These are phyloP conservation scores for Apiotrichum gracile DNA, from an alignment of 1,284 basidiomycete genomes.

Conservation along the genomic window DNA sequence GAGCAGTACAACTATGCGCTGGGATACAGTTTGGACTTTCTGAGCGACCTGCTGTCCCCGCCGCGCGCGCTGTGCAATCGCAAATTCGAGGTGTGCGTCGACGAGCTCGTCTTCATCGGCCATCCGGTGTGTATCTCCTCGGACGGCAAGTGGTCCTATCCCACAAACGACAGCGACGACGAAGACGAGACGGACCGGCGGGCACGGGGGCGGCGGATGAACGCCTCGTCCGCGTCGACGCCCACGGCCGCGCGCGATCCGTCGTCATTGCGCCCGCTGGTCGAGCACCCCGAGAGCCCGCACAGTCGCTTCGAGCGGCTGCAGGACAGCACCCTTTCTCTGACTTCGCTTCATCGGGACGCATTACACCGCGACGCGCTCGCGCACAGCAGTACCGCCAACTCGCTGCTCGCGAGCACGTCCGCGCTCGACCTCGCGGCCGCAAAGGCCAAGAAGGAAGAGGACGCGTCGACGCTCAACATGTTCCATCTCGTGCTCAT, in stretches of 20 bases:
- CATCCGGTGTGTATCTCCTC: slow-evolving; percentile 79
- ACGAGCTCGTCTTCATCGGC: slow-evolving; percentile 89
- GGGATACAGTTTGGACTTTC: slow-evolving; percentile 72
- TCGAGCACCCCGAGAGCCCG: slow-evolving; percentile 12
- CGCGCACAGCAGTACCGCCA: neutral
- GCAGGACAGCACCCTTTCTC: neutral
- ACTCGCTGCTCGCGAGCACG: neutral
- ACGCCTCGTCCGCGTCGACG: neutral
- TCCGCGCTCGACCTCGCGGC: neutral
- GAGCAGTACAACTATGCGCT: slow-evolving; percentile 49
- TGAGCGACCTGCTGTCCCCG: slow-evolving; percentile 76
- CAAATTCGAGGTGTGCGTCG: slow-evolving; percentile 86
- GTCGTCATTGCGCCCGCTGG: slow-evolving; percentile 2
- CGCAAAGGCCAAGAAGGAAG: slow-evolving; percentile 1
- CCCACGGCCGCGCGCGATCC: slow-evolving; percentile 1
- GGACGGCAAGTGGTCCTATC: slow-evolving; percentile 60
- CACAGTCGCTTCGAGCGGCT: neutral
- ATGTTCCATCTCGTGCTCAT: slow-evolving; percentile 85
- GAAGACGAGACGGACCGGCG: slow-evolving; percentile 13
- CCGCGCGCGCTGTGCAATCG: slow-evolving; percentile 78
- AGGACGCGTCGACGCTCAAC: slow-evolving; percentile 55
- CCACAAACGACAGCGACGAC: slow-evolving; percentile 22
- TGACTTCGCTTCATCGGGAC: neutral
- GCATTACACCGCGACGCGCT: neutral
- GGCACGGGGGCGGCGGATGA: slow-evolving; percentile 11